Base-by-base conservation (phyloP, 306 rosid genomes). In the Acacia confusa region DNA sequence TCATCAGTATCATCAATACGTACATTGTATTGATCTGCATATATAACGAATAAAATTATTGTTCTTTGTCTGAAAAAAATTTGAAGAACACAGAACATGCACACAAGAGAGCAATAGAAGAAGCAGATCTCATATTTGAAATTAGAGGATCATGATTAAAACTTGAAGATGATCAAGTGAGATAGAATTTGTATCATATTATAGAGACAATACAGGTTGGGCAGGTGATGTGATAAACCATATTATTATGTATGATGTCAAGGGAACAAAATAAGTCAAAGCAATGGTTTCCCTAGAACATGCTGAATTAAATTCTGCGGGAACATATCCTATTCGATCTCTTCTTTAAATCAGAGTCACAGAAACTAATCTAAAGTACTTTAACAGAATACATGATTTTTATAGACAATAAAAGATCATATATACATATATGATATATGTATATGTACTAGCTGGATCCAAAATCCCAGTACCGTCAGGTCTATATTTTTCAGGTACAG, bases 291-390 rank as follows among this genome's bases (percentile, higher is more conserved):
- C 79, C 48, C 40, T 14, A 15, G 77, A 81, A 52, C 65, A 75
- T 25, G 58, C 38, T 52, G n/a, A 27, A 43, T 53, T 15, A 25
- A 68, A 30, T 53, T 55, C 48, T 41, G 32, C 32, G 24, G 25
- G 52, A 83, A 78, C 17, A n/a, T 41, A 60, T 63, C 20, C 48
- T 55, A 50, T 50, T 50, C 57, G n/a, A 50, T 38, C 22, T 68
- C 50, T 64, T 84, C 70, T 75, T 72, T 69, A 57, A 79, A 69
- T 14, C 70, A 52, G 52, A 40, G 30, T 57, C 63, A 30, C 72
- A 69, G 30, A 74, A 53, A 47, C 47, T 16, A 47, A 36, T 43
- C 65, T 17, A 53, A 78, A 65, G 55, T 57, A 80, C 19, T 63
- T 48, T 7, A 15, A 30, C 45, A 40, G 22, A 68, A n/a, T 44